phyloP scores from a whole-genome alignment of 257 asterid genomes.

The Solanum gracilifrons region DNA sequence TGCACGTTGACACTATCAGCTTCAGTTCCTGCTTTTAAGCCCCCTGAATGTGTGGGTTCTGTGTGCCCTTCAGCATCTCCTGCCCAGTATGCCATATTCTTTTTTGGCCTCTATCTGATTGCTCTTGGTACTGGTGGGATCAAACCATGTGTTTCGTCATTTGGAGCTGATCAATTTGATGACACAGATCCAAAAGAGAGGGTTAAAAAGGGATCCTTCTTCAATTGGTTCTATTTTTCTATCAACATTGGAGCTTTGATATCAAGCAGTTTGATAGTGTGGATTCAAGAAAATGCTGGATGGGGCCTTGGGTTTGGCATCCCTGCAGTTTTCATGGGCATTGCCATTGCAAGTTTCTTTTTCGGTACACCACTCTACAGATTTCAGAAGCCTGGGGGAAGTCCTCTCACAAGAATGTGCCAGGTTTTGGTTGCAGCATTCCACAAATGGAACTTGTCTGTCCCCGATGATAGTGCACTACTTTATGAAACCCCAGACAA shows the following conservation, averaged over 20 bases:
- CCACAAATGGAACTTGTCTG: constrained; percentile 49
- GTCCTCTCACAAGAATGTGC: constrained; percentile 89
- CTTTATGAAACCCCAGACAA: constrained; percentile 69
- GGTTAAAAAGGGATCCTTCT: constrained; percentile 86
- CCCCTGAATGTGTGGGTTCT: constrained; percentile 69
- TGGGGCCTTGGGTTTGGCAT: constrained; percentile 99
- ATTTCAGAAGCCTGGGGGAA: constrained; percentile 96
- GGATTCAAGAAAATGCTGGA: constrained; percentile 93
- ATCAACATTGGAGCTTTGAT: constrained; percentile 80
- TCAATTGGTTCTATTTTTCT: constrained; percentile 92
- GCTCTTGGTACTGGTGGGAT: constrained; percentile 98
- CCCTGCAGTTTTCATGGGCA: constrained; percentile 72
- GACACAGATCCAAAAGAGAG: constrained; percentile 84
- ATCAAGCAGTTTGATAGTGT: constrained; percentile 85
- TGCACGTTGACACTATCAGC: constrained; percentile 80
- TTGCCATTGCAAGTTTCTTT: constrained; percentile 76
- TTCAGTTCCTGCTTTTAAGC: constrained; percentile 58
- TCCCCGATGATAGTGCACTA: constrained; percentile 61
- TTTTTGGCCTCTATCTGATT: constrained; percentile 70
- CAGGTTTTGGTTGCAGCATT: constrained; percentile 82
- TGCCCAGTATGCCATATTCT: constrained; percentile 61
- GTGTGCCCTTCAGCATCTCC: constrained; percentile 75
- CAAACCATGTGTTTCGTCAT: constrained; percentile 92
- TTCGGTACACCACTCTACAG: constrained; percentile 74
- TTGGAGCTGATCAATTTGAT: constrained; percentile 96